These are phyloP conservation scores for Sisymbrium irio DNA, from an alignment of 345 rosid genomes.

Conservation along the genomic window DNA sequence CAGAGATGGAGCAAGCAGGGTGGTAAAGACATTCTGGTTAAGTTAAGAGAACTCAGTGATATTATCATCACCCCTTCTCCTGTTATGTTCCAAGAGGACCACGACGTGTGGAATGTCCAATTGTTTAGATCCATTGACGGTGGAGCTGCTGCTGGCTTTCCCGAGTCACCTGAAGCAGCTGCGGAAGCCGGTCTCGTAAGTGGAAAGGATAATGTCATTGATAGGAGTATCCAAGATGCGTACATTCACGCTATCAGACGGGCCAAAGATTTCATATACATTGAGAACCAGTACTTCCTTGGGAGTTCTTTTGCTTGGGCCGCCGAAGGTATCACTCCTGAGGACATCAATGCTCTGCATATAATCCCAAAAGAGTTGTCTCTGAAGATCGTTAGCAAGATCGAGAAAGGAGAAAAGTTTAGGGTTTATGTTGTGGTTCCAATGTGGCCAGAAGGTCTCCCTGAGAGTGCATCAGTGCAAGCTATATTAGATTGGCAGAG, in stretches of 20 bases:
- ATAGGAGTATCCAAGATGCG: slow-evolving; percentile 97
- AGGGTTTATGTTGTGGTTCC: slow-evolving; percentile 87
- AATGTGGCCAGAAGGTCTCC: slow-evolving; percentile 99
- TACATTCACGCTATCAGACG: slow-evolving; percentile 91
- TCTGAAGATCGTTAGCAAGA: slow-evolving; percentile 89
- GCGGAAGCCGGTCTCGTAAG: slow-evolving; percentile 96
- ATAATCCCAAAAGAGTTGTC: slow-evolving; percentile 95
- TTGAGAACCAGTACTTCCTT: slow-evolving; percentile 96
- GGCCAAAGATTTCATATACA: slow-evolving; percentile 89
- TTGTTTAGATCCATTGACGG: slow-evolving; percentile 97
- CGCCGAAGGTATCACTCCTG: slow-evolving; percentile 77
- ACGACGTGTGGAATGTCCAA: slow-evolving; percentile 87
- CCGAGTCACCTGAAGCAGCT: slow-evolving; percentile 95
- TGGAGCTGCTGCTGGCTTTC: slow-evolving; percentile 98
- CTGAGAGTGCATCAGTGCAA: slow-evolving; percentile 93
- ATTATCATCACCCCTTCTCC: slow-evolving; percentile 92
- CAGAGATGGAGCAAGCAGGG: slow-evolving; percentile 99
- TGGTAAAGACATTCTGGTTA: slow-evolving; percentile 75
- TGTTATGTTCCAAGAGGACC: slow-evolving; percentile 77
- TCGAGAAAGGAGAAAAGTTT: slow-evolving; percentile 84
- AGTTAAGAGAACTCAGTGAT: slow-evolving; percentile 74
- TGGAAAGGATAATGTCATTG: slow-evolving; percentile 96
- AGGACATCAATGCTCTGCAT: slow-evolving; percentile 84
- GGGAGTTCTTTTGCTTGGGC: slow-evolving; percentile 90
- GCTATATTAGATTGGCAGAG: slow-evolving; percentile 97